phyloP scores from a whole-genome alignment of 495 filamentous ascomycete species.

The Penicillium daleae region DNA sequence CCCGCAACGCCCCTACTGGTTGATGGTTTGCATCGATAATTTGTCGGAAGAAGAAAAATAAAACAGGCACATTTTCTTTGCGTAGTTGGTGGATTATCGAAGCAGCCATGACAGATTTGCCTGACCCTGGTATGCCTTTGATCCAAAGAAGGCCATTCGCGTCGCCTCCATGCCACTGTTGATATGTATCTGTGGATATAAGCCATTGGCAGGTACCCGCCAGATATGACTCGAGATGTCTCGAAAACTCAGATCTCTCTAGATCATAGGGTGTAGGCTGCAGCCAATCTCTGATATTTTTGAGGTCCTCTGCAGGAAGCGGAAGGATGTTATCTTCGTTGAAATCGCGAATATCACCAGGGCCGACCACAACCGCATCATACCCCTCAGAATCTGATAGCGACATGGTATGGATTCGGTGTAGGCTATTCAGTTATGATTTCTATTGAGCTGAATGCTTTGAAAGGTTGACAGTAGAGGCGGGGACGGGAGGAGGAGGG shows the following conservation, averaged over 20 bases:
- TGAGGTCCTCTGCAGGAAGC: not conserved
- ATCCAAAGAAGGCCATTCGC: constrained; percentile 19
- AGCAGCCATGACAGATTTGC: constrained; percentile 81
- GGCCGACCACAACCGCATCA: not conserved
- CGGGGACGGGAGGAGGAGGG: not conserved
- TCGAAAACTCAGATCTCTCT: not conserved
- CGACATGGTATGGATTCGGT: not conserved
- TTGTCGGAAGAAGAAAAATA: constrained; percentile 61
- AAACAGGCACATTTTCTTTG: constrained; percentile 33
- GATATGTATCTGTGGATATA: constrained; percentile 20
- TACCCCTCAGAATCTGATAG: not conserved
- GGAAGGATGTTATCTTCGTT: not conserved
- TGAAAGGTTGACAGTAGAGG: not conserved
- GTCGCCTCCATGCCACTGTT: constrained; percentile 17
- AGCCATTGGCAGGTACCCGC: not conserved
- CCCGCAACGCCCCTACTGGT: constrained; percentile 44
- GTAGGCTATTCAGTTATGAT: not conserved
- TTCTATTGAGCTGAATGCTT: not conserved
- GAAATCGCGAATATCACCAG: not conserved
- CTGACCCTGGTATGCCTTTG: constrained; percentile 79
- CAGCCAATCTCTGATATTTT: not conserved
- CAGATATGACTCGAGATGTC: not conserved
- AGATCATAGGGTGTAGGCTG: not conserved
- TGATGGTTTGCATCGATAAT: constrained; percentile 53
- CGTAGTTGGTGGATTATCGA: constrained; percentile 42